phyloP scores from a whole-genome alignment of 169 alveolate genomes.

The Plasmodium gallinaceum region DNA sequence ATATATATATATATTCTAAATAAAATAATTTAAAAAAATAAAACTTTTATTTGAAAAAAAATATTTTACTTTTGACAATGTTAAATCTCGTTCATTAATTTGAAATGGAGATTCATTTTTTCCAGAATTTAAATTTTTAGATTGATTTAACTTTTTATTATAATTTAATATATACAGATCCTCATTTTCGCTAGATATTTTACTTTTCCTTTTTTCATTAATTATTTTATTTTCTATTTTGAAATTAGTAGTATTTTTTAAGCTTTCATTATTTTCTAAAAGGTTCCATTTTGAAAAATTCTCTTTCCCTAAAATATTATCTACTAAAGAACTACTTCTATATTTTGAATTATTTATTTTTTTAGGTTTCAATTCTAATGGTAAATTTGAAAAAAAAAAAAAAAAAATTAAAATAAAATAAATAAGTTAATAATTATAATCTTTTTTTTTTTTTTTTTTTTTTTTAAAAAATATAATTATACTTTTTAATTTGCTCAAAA shows the following conservation, averaged over 20 bases:
- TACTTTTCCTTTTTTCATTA: neutral
- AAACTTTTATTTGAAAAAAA: neutral
- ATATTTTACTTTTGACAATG: neutral
- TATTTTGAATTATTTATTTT: neutral
- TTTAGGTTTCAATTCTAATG: neutral
- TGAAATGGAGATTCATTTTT: neutral
- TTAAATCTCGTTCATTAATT: neutral
- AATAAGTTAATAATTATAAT: too few relatives aligned
- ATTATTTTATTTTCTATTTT: neutral
- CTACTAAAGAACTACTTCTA: neutral
- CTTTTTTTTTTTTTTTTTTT: neutral
- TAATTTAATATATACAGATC: neutral
- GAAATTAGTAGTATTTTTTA: too few relatives aligned
- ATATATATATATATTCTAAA: neutral
- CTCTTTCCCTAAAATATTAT: neutral
- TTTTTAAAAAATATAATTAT: neutral
- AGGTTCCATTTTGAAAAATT: neutral
- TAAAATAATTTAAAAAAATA: neutral
- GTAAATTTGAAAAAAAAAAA: neutral
- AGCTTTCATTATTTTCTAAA: neutral
- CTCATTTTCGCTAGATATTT: neutral
- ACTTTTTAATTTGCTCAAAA: conserved; percentile 68
- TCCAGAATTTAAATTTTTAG: neutral
- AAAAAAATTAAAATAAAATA: neutral
- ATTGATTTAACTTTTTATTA: neutral